A percentile compares a stretch with the other conserved stretches of the same genome.
Conservation (phyloP, 805 yeast species). For the Ogataea philodendri region DNA sequence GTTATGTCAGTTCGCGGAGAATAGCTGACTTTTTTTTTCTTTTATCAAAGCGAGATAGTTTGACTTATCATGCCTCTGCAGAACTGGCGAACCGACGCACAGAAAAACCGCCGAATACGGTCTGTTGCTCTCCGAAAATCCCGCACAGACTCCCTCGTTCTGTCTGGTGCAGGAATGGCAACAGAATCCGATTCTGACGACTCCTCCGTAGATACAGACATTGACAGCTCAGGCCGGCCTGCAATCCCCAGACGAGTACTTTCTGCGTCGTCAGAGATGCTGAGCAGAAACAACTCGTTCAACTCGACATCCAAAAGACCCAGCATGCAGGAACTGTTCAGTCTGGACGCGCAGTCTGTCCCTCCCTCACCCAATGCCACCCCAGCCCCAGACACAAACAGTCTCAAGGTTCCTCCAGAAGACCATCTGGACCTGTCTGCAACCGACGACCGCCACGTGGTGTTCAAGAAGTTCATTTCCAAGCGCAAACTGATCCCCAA, state of each 20-base stretch:
- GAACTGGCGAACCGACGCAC: neutral
- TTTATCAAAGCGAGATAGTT: too few relatives aligned
- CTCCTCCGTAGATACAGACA: slow-evolving; percentile 15
- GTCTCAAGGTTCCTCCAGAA: slow-evolving; percentile 2
- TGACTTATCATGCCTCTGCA: neutral
- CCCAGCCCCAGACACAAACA: slow-evolving; percentile 5
- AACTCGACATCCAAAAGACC: slow-evolving; percentile 14
- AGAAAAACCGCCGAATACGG: neutral
- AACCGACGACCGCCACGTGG: slow-evolving; percentile 20
- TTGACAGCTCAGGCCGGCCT: slow-evolving; percentile 1
- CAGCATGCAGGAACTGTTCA: slow-evolving; percentile 14
- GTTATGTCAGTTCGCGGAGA: too few relatives aligned
- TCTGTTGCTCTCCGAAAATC: slow-evolving; percentile 2
- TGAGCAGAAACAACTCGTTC: slow-evolving; percentile 21
- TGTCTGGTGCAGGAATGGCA: slow-evolving; percentile 1
- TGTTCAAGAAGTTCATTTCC: slow-evolving; percentile 33
- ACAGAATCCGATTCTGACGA: slow-evolving; percentile 7
- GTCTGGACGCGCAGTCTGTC: slow-evolving; percentile 14
- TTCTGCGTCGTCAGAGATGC: slow-evolving; percentile 18
- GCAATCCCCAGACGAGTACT: slow-evolving; percentile 5
- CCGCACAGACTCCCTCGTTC: neutral
- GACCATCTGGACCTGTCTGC: slow-evolving; percentile 8
- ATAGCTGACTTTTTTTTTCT: too few relatives aligned
- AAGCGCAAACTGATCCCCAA: slow-evolving; percentile 34
- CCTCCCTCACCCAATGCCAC: slow-evolving; percentile 17